phyloP scores from a whole-genome alignment of 2,329 filamentous ascomycete genomes.

The Phaeosphaeria sp. region DNA sequence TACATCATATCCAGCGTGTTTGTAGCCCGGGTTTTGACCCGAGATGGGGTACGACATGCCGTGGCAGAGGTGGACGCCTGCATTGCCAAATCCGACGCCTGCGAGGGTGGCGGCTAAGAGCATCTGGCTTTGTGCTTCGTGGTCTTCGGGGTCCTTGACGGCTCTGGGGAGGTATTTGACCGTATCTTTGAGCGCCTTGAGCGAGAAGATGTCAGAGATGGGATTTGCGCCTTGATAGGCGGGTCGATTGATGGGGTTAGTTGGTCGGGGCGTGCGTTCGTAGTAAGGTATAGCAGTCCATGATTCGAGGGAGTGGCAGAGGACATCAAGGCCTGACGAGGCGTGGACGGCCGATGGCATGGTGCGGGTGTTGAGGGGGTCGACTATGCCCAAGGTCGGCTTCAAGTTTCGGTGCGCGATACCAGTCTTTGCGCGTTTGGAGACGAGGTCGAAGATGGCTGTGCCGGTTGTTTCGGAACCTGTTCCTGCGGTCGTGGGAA shows the following conservation, averaged over 20 bases:
- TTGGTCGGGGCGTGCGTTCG: slow-evolving; percentile 81
- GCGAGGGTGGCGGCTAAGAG: slow-evolving; percentile 91
- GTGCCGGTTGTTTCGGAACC: slow-evolving; percentile 96
- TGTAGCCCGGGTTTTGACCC: slow-evolving; percentile 90
- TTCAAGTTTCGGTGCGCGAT: slow-evolving; percentile 96
- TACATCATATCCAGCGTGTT: slow-evolving; percentile 85
- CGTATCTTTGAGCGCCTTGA: slow-evolving; percentile 81
- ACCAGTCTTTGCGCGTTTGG: slow-evolving; percentile 90
- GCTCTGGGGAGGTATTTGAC: slow-evolving; percentile 92
- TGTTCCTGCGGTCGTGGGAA: slow-evolving; percentile 85
- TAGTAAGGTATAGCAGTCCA: slow-evolving; percentile 98
- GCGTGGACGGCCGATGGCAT: slow-evolving; percentile 97
- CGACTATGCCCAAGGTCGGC: slow-evolving; percentile 87
- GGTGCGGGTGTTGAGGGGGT: slow-evolving; percentile 88
- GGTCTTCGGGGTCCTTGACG: slow-evolving; percentile 85
- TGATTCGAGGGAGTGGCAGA: slow-evolving; percentile 93
- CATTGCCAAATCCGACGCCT: slow-evolving; percentile 96
- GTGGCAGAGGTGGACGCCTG: slow-evolving; percentile 88
- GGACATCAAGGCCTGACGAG: slow-evolving; percentile 87
- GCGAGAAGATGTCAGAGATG: slow-evolving; percentile 95
- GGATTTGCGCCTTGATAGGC: slow-evolving; percentile 98
- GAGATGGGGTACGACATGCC: slow-evolving; percentile 99
- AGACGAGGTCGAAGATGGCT: slow-evolving; percentile 94
- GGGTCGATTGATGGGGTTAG: slow-evolving; percentile 87
- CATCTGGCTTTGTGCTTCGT: slow-evolving; percentile 95